Evolutionary conservation across 2,329 filamentous ascomycete species (phyloP), one percentile per base, ranked within the genome.

Genomic region (Trichophyton benhamiae): DNA sequence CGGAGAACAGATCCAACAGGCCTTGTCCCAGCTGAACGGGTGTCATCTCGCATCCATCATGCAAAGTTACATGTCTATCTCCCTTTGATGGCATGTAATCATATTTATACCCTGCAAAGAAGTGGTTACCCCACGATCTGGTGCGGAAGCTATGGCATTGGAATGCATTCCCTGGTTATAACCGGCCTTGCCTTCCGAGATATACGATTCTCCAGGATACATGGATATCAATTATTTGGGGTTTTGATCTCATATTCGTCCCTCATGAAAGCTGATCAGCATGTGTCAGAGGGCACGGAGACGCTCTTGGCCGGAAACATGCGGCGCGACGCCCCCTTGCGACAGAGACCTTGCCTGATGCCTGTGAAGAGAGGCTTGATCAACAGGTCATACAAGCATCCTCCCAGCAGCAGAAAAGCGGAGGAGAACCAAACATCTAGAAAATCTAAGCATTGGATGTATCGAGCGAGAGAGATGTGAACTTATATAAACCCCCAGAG

Each of bases 181-280:
- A 17, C n/a, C 41, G 41, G 41, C 41, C 15, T 44, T 44, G 41
- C 41, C n/a, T 44, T n/a, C 41, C 41, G 41, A 44, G n/a, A 20
- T 44, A 44, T 44, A 44, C 41, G 9, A 38, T 13, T 13, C 9
- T 38, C 33, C 9, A 38, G 8, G 33, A 13, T 38, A 38, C 11
- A 38, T 99, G 96, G 72, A 89, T 92, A 22, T 78, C 99, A 41
- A 75, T 97, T 33, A 94, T 94, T 3, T 55, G 25, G n/a, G n/a
- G 2, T 36, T 30, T 27, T 25, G 27, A 17, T 27, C 9, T 15
- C 15, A 36, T 55, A 27, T n/a, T 55, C 13, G n/a, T 36, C 15
- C 27, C n/a, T 20, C n/a, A 17, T 30, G 15, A 33, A 7, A 55
- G 27, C 52, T 30, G 52, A 55, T 55, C 52, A 20, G 52, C 52